phyloP scores from a whole-genome alignment of 2,329 filamentous ascomycete species.

The Fusarium goolgardi region DNA sequence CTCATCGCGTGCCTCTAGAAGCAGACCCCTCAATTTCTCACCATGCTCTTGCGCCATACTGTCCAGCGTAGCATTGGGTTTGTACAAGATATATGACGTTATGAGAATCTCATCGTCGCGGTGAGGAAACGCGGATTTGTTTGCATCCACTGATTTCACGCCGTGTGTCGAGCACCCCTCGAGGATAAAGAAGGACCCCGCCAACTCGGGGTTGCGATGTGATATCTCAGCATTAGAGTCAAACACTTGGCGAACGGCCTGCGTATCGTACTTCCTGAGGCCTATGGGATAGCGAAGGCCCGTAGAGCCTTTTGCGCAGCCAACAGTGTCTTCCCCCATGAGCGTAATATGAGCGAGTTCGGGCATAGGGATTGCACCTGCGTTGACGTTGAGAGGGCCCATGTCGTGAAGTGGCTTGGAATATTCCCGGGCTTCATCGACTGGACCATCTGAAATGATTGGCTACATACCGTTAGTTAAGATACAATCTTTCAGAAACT shows the following conservation, averaged over 20 bases:
- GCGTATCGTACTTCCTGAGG: slow-evolving; percentile 51
- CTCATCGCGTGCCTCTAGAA: slow-evolving; percentile 21
- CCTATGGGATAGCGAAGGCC: slow-evolving; percentile 59
- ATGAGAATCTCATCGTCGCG: slow-evolving; percentile 29
- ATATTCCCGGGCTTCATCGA: slow-evolving; percentile 52
- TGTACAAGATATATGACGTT: slow-evolving; percentile 22
- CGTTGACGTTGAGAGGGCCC: slow-evolving; percentile 49
- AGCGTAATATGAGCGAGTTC: slow-evolving; percentile 57
- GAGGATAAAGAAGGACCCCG: slow-evolving; percentile 60
- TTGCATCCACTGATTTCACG: slow-evolving; percentile 12
- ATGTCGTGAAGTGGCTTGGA: slow-evolving; percentile 56
- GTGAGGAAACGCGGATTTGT: slow-evolving; percentile 28
- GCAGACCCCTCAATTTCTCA: slow-evolving; percentile 8
- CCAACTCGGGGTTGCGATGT: slow-evolving; percentile 21
- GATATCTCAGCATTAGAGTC: slow-evolving; percentile 48
- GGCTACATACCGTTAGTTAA: slow-evolving; percentile 43
- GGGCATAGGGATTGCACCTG: slow-evolving; percentile 53
- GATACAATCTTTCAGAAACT: accelerated
- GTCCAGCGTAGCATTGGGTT: slow-evolving; percentile 25
- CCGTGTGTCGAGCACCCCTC: slow-evolving; percentile 59
- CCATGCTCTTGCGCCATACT: slow-evolving; percentile 25
- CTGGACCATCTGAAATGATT: slow-evolving; percentile 55
- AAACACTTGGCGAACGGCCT: slow-evolving; percentile 46
- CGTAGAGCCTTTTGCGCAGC: slow-evolving; percentile 56
- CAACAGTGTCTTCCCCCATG: slow-evolving; percentile 51